Base-by-base conservation (phyloP, 2,329 filamentous ascomycete species). In the Neofusicoccum sp. region DNA sequence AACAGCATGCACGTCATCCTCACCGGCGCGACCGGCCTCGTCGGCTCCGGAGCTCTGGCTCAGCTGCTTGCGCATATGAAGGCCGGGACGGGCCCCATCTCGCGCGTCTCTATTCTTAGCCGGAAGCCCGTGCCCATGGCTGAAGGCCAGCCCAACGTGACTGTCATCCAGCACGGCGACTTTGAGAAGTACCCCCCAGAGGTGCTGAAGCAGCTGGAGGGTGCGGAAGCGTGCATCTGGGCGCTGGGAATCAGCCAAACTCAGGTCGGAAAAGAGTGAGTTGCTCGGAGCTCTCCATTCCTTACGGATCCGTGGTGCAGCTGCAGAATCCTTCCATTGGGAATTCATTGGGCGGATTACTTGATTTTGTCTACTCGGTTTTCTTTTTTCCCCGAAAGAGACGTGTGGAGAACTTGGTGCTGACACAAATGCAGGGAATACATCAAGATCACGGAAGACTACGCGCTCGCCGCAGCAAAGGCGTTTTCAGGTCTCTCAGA, bases 221-320 rank as follows among this genome's bases (percentile, higher is more conserved):
- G 84, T 24, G 89, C 89, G 0, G 76, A 82, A 6, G 89, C 86
- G 1, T 89, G 86, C 62, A 86, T 92, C 1, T 93, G 89, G 89
- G 89, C 89, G 0, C 78, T 88, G 69, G 89, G 89, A 0, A 85
- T 87, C 49, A 86, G 83, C 63, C 82, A 86, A 67, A 84, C 72
- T 9, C 75, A 81, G 41, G 87, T 90, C 6, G 70, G 70, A 61
- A 84, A 83, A 63, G 84, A 87, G 82, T 87, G 68, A 63, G 81
- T 69, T 14, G 45, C 62, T 26, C 12, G 1, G 4, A 1, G 26
- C 8, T 30, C 16, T 26, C 34, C 30, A 33, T 24, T 7, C 56
- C 38, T 2, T 14, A 5, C 11, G 14, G 2, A 34, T 24, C 28
- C 36, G 28, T 43, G 47, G 33, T 16, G 30, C 7, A 8, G 6